These are phyloP conservation scores for Phytophthora constricta DNA, from an alignment of 352 stramenopile species.

Conservation along the genomic window DNA sequence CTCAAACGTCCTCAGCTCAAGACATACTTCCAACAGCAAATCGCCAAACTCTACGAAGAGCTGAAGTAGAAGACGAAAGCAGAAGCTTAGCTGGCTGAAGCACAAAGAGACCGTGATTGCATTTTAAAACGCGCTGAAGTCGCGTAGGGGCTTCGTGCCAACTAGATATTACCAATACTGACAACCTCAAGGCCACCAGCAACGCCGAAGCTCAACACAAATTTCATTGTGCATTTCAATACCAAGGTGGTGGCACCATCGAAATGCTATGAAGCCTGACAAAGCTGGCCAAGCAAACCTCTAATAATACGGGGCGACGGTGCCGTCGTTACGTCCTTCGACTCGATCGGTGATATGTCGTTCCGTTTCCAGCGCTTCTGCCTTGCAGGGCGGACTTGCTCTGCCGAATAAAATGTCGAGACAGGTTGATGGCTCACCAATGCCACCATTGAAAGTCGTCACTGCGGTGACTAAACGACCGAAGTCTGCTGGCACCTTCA, in stretches of 20 bases:
- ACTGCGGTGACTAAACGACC: slow-evolving; percentile 19
- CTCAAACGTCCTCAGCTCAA: slow-evolving; percentile 88
- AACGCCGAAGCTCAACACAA: no score
- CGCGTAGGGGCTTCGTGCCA: no score
- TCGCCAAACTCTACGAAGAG: slow-evolving; percentile 51
- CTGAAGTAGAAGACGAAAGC: no score
- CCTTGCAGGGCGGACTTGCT: neutral
- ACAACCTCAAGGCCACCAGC: no score
- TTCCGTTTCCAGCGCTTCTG: slow-evolving; percentile 2
- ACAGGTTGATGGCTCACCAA: slow-evolving; percentile 16
- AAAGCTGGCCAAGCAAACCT: neutral
- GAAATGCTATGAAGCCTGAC: neutral
- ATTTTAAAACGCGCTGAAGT: no score
- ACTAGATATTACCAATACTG: no score
- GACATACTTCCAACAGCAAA: slow-evolving; percentile 54
- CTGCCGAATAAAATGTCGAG: slow-evolving; percentile 14
- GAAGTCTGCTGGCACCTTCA: slow-evolving; percentile 35
- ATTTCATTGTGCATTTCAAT: no score
- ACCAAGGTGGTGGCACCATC: neutral
- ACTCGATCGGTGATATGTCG: slow-evolving; percentile 1
- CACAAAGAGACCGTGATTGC: no score
- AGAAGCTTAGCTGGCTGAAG: no score
- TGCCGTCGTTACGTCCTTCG: slow-evolving; percentile 8
- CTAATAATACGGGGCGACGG: neutral
- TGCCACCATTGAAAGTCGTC: slow-evolving; percentile 11